These are phyloP conservation scores for Trichoderma breve DNA, from an alignment of 2,329 filamentous ascomycete species.

Conservation along the genomic window DNA sequence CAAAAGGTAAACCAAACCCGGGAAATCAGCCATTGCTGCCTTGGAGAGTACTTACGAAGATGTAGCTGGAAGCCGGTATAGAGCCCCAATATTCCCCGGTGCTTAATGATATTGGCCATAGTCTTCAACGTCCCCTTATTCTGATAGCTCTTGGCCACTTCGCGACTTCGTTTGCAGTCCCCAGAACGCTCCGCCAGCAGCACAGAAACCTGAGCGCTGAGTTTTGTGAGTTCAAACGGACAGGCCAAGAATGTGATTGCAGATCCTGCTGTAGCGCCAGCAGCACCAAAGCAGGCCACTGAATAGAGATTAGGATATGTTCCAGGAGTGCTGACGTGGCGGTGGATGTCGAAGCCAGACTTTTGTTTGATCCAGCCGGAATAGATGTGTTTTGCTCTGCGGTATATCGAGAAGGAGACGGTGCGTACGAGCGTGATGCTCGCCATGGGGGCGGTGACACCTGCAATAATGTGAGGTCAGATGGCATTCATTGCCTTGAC, in stretches of 20 bases:
- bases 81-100: conserved; percentile 69
- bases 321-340: conserved; percentile 67
- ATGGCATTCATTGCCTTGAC: neutral
- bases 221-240: conserved; percentile 86
- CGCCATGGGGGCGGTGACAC: conserved; percentile 75
- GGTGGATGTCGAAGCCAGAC: conserved; percentile 67
- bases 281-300: conserved; percentile 71
- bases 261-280: conserved; percentile 76
- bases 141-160: conserved; percentile 67
- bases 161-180: conserved; percentile 48
- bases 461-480: conserved; percentile 38
- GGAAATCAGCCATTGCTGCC: neutral
- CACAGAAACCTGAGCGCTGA: conserved; percentile 81
- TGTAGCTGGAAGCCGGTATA: conserved; percentile 81
- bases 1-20: neutral
- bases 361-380: conserved; percentile 68
- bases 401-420: conserved; percentile 78
- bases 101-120: conserved; percentile 72
- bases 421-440: conserved; percentile 76
- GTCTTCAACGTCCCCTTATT: conserved; percentile 76
- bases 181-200: conserved; percentile 57
- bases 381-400: conserved; percentile 70
- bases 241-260: conserved; percentile 79
- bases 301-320: conserved; percentile 72
- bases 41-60: conserved; percentile 57